Base-by-base conservation (phyloP, 2,329 filamentous ascomycete species). In the Pyricularia pennisetigena region DNA sequence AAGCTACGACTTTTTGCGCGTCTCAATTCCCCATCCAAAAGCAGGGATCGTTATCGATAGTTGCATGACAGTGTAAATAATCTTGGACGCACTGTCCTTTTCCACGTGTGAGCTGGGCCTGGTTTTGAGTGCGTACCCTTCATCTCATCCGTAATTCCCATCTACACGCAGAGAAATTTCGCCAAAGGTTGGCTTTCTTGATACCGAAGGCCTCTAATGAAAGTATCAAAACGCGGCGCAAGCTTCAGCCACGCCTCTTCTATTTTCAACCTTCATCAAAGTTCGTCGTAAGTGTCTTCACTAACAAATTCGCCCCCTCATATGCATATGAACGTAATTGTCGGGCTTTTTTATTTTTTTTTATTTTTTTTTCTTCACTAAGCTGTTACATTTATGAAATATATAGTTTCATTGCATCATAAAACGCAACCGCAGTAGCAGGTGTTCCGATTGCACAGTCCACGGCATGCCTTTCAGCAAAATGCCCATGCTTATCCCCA, bases 1-100 rank as follows among this genome's bases (percentile, higher is more conserved):
- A 41, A 62, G 59, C 26, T 62, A 62, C 59, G 59, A 62, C 59
- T 62, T 62, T 62, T 62, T 62, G 59, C 59, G 59, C 59, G 59
- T 62, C 59, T 28, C 24, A 28, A 62, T 28, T 26, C 24, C 14
- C 20, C 41, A n/a, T 16, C 41, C 16, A 54, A 16, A 6, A 28
- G 23, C 59, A 62, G 8, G 59, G 24, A 12, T 20, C 6, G 24
- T 28, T 62, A 62, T 62, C 59, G 59, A 62, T 62, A 62, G 59
- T 54, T 28, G 59, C 6, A 28, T 4, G 12, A 3, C 14, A 29
- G 26, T 28, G 24, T 1, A 62, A 8, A 62, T 4, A 9, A 29
- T 16, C 9, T 16, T 28, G n/a, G 14, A 20, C 24, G 59, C 59
- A 62, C 59, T 29, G 24, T 62, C 6, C 7, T 10, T 12, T 20